A percentile compares a stretch with the other conserved stretches of the same genome.
These are phyloP conservation scores for Psilocybe tampanensis DNA, from an alignment of 768 basidiomycete species.

Conservation along the genomic window DNA sequence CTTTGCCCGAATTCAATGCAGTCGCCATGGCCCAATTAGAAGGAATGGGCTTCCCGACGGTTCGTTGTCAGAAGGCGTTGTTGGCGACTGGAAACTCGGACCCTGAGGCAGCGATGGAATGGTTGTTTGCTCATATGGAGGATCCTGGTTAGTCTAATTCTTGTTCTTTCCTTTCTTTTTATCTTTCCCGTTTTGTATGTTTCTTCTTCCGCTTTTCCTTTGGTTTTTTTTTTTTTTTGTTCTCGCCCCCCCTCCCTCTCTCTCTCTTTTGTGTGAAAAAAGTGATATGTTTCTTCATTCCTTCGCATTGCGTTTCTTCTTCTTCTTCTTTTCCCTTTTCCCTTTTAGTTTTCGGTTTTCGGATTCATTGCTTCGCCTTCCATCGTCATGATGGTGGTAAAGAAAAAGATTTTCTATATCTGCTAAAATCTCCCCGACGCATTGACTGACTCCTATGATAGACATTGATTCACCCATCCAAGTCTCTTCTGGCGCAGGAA, in stretches of 20 bases:
- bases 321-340: no score
- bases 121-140: conserved; percentile 95
- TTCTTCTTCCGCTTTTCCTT: background rate
- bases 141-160: conserved; percentile 66
- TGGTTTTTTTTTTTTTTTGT: background rate
- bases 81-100: conserved; percentile 82
- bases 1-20: conserved; percentile 70
- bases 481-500: conserved; percentile 16
- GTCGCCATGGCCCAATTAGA: conserved; percentile 76
- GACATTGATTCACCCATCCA: conserved; percentile 87
- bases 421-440: no score
- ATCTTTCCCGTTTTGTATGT: background rate
- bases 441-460: conserved; percentile 34
- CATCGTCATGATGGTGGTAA: no score
- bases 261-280: no score
- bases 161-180: background rate
- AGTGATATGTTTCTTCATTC: no score
- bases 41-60: conserved; percentile 87
- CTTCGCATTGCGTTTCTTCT: no score
- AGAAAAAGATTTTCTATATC: no score
- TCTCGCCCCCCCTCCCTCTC: no score
- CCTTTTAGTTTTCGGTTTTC: no score
- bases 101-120: conserved; percentile 88
- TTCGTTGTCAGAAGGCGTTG: conserved; percentile 89
- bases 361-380: no score